A percentile compares a stretch with the other conserved stretches of the same genome.
Evolutionary conservation across 2,329 filamentous ascomycete genomes (phyloP).

Genomic region (Colletotrichum somersetense): DNA sequence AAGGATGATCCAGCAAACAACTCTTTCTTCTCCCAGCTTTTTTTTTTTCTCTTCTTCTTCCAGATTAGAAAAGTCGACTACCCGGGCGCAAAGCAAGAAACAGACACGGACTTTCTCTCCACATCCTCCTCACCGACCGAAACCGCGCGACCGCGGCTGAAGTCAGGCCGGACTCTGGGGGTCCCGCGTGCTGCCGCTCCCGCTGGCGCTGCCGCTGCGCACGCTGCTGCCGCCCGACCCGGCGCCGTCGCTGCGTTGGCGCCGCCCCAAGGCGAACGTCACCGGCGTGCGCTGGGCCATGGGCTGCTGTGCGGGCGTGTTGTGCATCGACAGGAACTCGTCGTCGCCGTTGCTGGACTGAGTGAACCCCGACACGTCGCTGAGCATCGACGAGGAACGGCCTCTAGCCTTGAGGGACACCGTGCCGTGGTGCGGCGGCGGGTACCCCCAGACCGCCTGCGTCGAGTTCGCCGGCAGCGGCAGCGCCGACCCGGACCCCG

Average conservation of each 20-base stretch:
- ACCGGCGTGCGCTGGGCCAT: constrained; percentile 42
- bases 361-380: constrained; percentile 75
- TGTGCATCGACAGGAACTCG: constrained; percentile 46
- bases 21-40: constrained; percentile 5
- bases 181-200: constrained; percentile 62
- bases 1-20: constrained; percentile 23
- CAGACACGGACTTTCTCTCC: constrained; percentile 16
- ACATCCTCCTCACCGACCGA: neutral
- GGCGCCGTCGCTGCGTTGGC: constrained; percentile 37
- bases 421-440: constrained; percentile 45
- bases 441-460: constrained; percentile 38
- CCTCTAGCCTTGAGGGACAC: constrained; percentile 61
- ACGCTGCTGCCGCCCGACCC: constrained; percentile 42
- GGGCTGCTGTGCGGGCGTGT: constrained; percentile 43
- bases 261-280: constrained; percentile 39
- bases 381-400: constrained; percentile 76
- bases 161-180: constrained; percentile 62
- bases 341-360: constrained; percentile 70
- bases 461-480: constrained; percentile 49
- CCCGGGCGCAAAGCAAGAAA: constrained; percentile 22
- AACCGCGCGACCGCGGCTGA: neutral
- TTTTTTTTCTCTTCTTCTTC: neutral
- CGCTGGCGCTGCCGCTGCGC: constrained; percentile 60
- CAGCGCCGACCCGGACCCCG: constrained; percentile 47
- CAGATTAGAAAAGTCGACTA: constrained; percentile 25